Conservation (phyloP, 2,329 filamentous ascomycete species). For the Aureobasidium vineae region DNA sequence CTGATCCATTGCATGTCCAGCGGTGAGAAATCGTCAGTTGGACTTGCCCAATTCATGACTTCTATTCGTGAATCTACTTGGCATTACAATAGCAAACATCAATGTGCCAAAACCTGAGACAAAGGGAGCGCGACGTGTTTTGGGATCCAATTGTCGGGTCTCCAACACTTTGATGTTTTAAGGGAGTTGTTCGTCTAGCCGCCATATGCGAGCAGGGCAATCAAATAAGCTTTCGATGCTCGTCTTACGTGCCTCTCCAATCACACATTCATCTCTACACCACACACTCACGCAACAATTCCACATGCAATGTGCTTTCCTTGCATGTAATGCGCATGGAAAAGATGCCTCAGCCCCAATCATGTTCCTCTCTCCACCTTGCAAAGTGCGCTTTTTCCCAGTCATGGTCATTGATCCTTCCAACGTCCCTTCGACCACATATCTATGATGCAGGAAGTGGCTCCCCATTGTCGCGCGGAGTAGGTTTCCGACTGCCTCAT, state of each 20-base stretch:
- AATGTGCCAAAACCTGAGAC: background rate
- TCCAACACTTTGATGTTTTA: background rate
- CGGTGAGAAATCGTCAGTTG: background rate
- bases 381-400: background rate
- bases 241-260: conserved; percentile 7
- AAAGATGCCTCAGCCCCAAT: background rate
- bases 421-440: too few species aligned
- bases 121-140: background rate
- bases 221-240: conserved; percentile 14
- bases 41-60: background rate
- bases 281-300: background rate
- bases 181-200: background rate
- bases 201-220: background rate
- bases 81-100: background rate
- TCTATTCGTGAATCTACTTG: background rate
- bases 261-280: background rate
- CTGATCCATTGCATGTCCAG: background rate
- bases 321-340: background rate
- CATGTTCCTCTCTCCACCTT: background rate
- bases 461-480: background rate
- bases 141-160: background rate
- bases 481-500: background rate
- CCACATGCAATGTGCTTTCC: background rate
- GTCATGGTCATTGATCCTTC: background rate
- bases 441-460: background rate